Evolutionary conservation across 2,329 filamentous ascomycete genomes (phyloP), one percentile per base, ranked within the genome.

Genomic region (Zelopaecilomyces penicillatus): DNA sequence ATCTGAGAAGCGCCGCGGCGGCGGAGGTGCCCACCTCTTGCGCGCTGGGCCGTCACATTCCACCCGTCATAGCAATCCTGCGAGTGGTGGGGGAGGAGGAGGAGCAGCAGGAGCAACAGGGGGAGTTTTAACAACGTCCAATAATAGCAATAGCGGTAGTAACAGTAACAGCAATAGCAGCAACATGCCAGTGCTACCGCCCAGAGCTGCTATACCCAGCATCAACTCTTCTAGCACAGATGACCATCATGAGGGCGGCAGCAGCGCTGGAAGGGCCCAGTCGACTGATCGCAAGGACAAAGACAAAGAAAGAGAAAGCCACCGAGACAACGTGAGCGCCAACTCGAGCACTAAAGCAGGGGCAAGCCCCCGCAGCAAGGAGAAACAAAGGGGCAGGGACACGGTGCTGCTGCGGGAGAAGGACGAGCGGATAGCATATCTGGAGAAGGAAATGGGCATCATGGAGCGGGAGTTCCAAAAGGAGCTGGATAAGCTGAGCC

Each of bases 401-500:
- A 47, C 34, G 29, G 42, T 8, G 30, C 55, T 65, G 19, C 54
- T 69, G 19, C 61, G 63, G 43, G 70, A 74, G 31, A 73, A 72
- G 54, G 74, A 80, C 55, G 62, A 68, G 44, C 69, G 67, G 50
- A 79, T 82, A 49, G 64, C 68, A 6, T 60, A 66, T 37, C 69
- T 81, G 37, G 68, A 78, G 57, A 66, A 63, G 39, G 76, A 80
- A 55, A 65, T 80, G 45, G 60, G 56, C 10, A 58, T 68, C 30
- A 75, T 78, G 69, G 71, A 77, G 56, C 57, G 57, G 44, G 74
- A 78, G 55, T 79, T 80, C 56, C 61, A 65, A 43, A 67, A 66
- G 32, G 69, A 78, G 55, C 66, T 80, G 12, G 73, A 76, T 55
- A 66, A 65, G 51, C 66, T 79, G 12, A 71, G 68, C 54, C 65